Percentiles rank a stretch among this genome's conserved stretches.
Conservation (phyloP, 768 basidiomycete genomes). For the Suillus subluteus region DNA sequence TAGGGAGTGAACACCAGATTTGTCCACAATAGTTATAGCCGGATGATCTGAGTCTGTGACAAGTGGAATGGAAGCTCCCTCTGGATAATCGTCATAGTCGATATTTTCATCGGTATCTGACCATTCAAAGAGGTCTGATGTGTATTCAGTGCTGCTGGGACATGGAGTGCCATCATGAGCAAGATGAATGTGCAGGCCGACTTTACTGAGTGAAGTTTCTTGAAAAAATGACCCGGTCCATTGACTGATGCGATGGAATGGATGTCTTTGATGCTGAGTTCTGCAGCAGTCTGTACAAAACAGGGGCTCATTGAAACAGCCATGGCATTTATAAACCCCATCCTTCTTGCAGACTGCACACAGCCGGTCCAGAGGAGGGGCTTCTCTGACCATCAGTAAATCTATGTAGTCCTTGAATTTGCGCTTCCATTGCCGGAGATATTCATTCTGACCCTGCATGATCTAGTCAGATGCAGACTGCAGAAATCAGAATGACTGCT, state of each 20-base stretch:
- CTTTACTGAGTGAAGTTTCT: neutral
- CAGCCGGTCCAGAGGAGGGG: neutral
- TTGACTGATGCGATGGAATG: neutral
- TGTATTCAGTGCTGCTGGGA: neutral
- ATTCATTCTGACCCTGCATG: no score
- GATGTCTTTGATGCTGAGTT: neutral
- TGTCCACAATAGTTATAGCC: neutral
- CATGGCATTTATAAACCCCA: neutral
- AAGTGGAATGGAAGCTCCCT: neutral
- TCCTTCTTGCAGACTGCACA: neutral
- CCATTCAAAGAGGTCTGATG: neutral
- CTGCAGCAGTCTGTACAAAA: neutral
- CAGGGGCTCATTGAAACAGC: neutral
- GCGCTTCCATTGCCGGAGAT: no score
- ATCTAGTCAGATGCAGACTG: no score
- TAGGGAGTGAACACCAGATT: neutral
- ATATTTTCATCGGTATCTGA: conserved; percentile 3
- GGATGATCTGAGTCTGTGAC: neutral
- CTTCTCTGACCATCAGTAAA: no score
- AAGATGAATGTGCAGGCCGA: neutral
- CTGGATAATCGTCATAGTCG: neutral
- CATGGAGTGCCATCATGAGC: neutral
- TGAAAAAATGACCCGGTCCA: neutral
- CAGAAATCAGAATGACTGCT: no score
- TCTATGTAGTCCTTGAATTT: no score